phyloP scores from a whole-genome alignment of 768 basidiomycete species.

The Pleurotus tuoliensis region DNA sequence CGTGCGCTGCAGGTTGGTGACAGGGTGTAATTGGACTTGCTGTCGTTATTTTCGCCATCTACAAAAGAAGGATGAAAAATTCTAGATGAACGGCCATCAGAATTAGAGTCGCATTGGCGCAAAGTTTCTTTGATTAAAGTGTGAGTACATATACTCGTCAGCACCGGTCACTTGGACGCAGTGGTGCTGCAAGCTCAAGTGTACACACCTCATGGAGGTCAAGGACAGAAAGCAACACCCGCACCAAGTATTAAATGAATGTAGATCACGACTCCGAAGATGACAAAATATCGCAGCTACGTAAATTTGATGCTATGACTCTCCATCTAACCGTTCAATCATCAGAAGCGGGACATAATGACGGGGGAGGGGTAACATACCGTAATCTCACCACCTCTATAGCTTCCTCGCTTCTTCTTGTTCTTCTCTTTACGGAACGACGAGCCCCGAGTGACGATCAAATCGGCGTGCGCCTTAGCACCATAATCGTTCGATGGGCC shows the following conservation, averaged over 20 bases:
- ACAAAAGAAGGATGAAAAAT: too few relatives aligned
- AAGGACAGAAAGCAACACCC: too few relatives aligned
- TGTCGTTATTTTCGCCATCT: too few relatives aligned
- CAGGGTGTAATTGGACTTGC: too few relatives aligned
- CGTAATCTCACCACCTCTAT: slow-evolving; percentile 93
- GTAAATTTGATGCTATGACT: slow-evolving; percentile 86
- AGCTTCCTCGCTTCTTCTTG: slow-evolving; percentile 97
- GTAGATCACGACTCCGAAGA: neutral
- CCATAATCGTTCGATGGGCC: slow-evolving; percentile 82
- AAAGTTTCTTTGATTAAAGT: too few relatives aligned
- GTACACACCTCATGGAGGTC: too few relatives aligned
- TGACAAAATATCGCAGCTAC: neutral
- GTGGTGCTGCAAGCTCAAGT: too few relatives aligned
- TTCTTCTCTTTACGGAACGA: slow-evolving; percentile 99
- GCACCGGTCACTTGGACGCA: too few relatives aligned
- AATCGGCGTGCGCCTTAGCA: slow-evolving; percentile 74
- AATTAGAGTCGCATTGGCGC: too few relatives aligned
- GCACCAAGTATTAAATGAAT: neutral
- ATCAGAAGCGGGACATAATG: neutral
- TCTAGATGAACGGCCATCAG: too few relatives aligned
- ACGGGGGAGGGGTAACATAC: slow-evolving; percentile 37
- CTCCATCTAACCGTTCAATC: slow-evolving; percentile 50
- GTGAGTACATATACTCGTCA: too few relatives aligned
- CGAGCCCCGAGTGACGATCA: slow-evolving; percentile 90
- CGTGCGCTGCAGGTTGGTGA: too few relatives aligned